Evolutionary conservation across 805 yeast genomes (phyloP), one percentile per base, ranked within the genome.

Genomic region (Wickerhamiella allomyrinae): DNA sequence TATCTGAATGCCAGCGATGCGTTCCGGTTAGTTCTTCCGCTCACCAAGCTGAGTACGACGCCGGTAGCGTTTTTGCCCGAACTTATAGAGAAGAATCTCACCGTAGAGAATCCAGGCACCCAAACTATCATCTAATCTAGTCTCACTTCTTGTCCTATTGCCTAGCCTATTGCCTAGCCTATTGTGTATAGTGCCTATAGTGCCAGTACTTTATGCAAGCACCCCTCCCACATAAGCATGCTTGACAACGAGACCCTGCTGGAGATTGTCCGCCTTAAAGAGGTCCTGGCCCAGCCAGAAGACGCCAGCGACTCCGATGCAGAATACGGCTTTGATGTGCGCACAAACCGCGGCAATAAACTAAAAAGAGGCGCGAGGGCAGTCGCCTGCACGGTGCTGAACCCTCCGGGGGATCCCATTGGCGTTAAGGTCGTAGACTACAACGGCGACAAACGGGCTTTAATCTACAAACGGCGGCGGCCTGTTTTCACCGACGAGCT

Each of bases 1-100:
- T 91, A 91, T 57, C 59, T 89, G 53, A 89, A 87, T 58, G 82
- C 89, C 49, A 94, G 82, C 55, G 98, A 91, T 62, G 97, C 98
- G 0, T 89, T 70, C 58, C 71, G 95, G 49, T 67, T 91, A 52
- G 78, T 89, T 7, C 58, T 91, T 34, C 97, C 97, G 2, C 56
- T 91, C 14, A 76, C 81, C 2, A 76, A 73, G 20, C 74, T 67
- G 44, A 66, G 81, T 27, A 59, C 72, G 15, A 45, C 41, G 17
- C 46, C 59, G 43, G 44, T 53, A 4, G 51, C 55, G 11, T 59
- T 58, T 31, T 43, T 59, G 24, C 31, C 31, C 3, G 31, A n/a
- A n/a, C n/a, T n/a, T n/a, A n/a, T n/a, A n/a, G n/a, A n/a, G n/a
- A n/a, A n/a, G n/a, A n/a, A n/a, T n/a, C n/a, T n/a, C n/a, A n/a